Base-by-base conservation (phyloP, 2,329 filamentous ascomycete genomes). In the Camillea tinctor region DNA sequence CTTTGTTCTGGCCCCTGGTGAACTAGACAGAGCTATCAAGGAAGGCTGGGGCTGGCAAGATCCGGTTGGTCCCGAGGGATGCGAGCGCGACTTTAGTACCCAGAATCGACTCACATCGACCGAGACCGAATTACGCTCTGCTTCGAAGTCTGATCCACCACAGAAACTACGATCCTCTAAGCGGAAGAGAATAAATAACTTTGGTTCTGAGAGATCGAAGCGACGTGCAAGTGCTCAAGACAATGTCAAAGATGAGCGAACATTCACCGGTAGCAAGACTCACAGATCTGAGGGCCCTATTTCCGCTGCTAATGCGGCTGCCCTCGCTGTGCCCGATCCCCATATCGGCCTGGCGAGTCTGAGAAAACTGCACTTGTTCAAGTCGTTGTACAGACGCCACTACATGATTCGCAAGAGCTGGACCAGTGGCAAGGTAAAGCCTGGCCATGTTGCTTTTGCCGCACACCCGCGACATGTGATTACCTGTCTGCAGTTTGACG, bases 1-100 rank as follows among this genome's bases (percentile, higher is more conserved):
- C 0, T 97, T 91, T 74, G 79, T 80, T 24, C 80, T 99, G 1
- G 88, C 92, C 0, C 81, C 88, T 0, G 92, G 91, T 19, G 95
- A 99, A 75, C 81, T 99, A 22, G 88, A 92, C 65, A 88, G 89
- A 67, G 93, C 95, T 26, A 93, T 98, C 58, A 80, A 82, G 50
- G 92, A 98, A 78, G 95, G 95, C 15, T 99, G 95, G 95, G 95
- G 93, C 15, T 99, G 95, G 93, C 95, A 99, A 73, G 92, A 94
- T 71, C 92, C 93, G 0, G 84, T 87, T 58, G 90, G 90, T 0
- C 75, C 82, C 3, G 85, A 91, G 56, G 92, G 90, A 22, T 92
- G 84, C 58, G 95, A 99, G 74, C 84, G 86, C 60, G 93, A 99
- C 72, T 76, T 97, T 54, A 92, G 91, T 74, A 75, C 81, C 63